Base-by-base conservation (phyloP, 495 filamentous ascomycete genomes). In the Aspergillus heteromorphus region DNA sequence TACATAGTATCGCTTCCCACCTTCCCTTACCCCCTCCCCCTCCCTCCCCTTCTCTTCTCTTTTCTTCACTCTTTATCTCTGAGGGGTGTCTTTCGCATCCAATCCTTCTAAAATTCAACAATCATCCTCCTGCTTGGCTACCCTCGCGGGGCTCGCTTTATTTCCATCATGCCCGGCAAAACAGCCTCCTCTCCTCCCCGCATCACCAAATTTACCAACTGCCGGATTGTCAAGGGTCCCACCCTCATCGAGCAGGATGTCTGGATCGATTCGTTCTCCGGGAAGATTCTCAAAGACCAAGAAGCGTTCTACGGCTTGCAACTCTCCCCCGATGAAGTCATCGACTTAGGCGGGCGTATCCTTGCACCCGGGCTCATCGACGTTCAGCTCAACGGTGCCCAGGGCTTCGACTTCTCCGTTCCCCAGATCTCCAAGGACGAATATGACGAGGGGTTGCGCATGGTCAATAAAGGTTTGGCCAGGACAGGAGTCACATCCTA, bases 121-220 rank as follows among this genome's bases (percentile, higher is more conserved):
- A n/a, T 34, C 31, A 6, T 10, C 13, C 2, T 11, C 31, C 13
- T 10, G 2, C 7, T 27, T 11, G 11, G 6, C 31, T 41, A 6
- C n/a, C 13, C 5, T 13, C 11, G 5, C 13, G 31, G 13, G 2
- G 13, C 5, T 14, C n/a, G 34, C 20, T 20, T 11, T 19, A 21
- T 25, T 23, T 16, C 48, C 51, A 54, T 51, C 30, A 62, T 75
- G 73, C 73, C 73, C 10, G 71, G 71, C 56, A 75, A 75, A 56
- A 69, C 73, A 38, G 13, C 34, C 2, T 54, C 64, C 14, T 51
- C 62, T 9, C 31, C 56, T 1, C 64, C 69, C 40, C 70, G 83
- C 55, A 86, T 92, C 64, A 89, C 85, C 67, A 89, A 91, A 64
- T 84, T 95, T 64, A 91, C 87, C 64, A 92, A 91, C 73, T 89